Base-by-base conservation (phyloP, 495 filamentous ascomycete species). In the Penicillium paxilli region DNA sequence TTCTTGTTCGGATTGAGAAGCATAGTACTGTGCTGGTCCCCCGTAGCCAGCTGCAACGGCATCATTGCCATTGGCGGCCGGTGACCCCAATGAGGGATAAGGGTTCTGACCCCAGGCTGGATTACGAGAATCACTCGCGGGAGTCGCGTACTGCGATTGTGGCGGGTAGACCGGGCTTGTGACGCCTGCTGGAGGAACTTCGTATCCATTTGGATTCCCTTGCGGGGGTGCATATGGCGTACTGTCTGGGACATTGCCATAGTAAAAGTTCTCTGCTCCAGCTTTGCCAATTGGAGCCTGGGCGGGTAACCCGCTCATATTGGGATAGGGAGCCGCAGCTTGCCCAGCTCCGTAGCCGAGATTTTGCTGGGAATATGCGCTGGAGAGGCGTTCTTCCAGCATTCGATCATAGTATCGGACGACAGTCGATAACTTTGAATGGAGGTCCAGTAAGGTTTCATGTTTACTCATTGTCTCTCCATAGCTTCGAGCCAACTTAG, bases 401-500 rank as follows among this genome's bases (percentile, higher is more conserved):
- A 98, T 98, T 17, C 90, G 85, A 66, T 98, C 95, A 64, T 98
- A 98, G 62, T 98, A 98, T n/a, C 94, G 85, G 19, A 98, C 95
- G 41, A 98, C 95, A 1, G 94, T 96, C 2, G 92, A 92, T 8
- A 98, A 77, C 71, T 98, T 98, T 26, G 91, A 85, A 70, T 98
- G 95, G 4, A 98, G 75, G 63, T 98, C 94, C 38, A 97, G 84
- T 9, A 98, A 80, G 2, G 94, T 92, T 66, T 98, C 93, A 69
- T 98, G 94, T 71, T 98, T 98, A 81, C 93, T 98, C 94, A 98
- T 98, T 1, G 94, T 98, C 73, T 98, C 94, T 32, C 94, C 94
- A 72, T 97, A 98, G 7, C 93, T 97, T 49, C 94, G 83, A 14
- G 95, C 95, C 48, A 98, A 76, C 71, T 98, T 98, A 2, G 94